Evolutionary conservation across 225 moss, liverwort and hornwort species (phyloP), one percentile per base, ranked within the genome.

Genomic region (Bryum argenteum): DNA sequence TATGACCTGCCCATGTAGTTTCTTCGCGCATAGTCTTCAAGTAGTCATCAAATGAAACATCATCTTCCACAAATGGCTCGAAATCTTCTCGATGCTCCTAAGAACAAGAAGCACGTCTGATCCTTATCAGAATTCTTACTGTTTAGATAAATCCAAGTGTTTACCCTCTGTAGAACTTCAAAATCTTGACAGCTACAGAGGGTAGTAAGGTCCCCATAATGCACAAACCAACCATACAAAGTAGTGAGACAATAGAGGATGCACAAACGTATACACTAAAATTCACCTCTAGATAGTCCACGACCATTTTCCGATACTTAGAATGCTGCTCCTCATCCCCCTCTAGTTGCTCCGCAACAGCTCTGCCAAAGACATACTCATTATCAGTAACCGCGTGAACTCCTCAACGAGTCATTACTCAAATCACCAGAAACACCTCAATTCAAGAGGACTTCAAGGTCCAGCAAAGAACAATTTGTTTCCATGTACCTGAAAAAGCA

Each of bases 11-110:
- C 97, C 97, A 98, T 51, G 87, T 94, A 47, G 86, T 84, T 63
- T 88, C 94, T 48, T 85, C 82, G 67, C 91, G 88, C 97, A 98
- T 98, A 71, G 83, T 86, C 66, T 79, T 92, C 73, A 89, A 94
- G 43, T 98, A 98, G 28, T 94, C 80, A 60, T 92, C 92, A 73
- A 98, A 98, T 42, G 97, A 87, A 65, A 89, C 88, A 66, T 98
- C 97, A 67, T 98, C 97, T 72, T 98, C 97, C 71, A 98, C 71
- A 76, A 98, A 98, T 20, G 97, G 97, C 80, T 92, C 94, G 82
- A 94, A 98, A 65, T 98, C 94, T 50, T 88, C 83, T 57, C 87
- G 92, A 77, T 98, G 92, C 45, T 87, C 84, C 97, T 98, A 47
- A 55, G 0, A 78, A 62, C 38, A 52, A 51, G 65, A 20, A 76